Base-by-base conservation (phyloP, 139 green algal species). In the Chlamydomonas schloesseri region DNA sequence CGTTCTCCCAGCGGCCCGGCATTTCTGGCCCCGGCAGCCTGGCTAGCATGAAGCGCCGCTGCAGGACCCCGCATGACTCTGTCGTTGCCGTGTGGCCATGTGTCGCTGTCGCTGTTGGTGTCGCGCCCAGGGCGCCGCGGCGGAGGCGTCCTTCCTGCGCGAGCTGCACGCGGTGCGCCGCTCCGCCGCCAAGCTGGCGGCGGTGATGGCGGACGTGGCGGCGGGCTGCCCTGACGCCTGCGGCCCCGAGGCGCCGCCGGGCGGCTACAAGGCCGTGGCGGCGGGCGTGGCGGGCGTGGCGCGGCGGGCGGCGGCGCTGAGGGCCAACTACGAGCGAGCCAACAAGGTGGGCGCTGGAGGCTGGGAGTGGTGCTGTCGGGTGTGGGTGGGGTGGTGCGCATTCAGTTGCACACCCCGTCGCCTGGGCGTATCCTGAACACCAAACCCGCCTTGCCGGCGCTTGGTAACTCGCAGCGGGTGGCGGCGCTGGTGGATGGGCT, bases 121-220 rank as follows among this genome's bases (percentile, higher is more conserved):
- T n/a, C n/a, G n/a, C n/a, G n/a, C n/a, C n/a, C 42, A 50, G 42
- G 42, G 42, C 8, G 81, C 81, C 34, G 62, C 68, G 17, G 65
- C 68, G 0, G 81, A 87, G 55, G 53, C 81, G 15, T 58, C n/a
- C 69, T 87, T 87, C 69, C 81, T 87, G 34, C 24, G 15, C 15
- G 68, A 78, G 42, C 53, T 87, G 81, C 81, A 87, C 53, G 55
- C 68, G 26, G 81, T 72, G 69, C 81, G 68, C 26, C 28, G n/a
- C n/a, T 80, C 72, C 69, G 69, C 81, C 15, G 81, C 81, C 69
- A 62, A 62, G 24, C 55, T 87, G 69, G 81, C 8, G 10, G 50
- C 13, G 14, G 47, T 14, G 21, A 71, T 72, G 34, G 15, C 29
- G 20, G 62, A 78, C 55, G 37, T 87, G 9, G n/a, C 69, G 31